These are phyloP conservation scores for Cryptococcus depauperatus DNA, from an alignment of 1,284 basidiomycete species.

Conservation along the genomic window DNA sequence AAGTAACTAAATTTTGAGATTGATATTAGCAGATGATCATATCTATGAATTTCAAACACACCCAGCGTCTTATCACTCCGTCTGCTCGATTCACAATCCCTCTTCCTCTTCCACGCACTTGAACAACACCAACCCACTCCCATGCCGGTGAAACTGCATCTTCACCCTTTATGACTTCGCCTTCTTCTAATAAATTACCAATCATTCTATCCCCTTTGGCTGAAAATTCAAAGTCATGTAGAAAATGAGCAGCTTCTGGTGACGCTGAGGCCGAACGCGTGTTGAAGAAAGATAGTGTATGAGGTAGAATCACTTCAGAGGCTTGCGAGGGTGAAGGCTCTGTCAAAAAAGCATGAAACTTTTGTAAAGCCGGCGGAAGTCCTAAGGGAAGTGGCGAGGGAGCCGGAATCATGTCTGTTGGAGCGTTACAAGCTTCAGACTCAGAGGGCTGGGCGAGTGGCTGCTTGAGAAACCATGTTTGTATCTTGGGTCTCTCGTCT, in stretches of 20 bases:
- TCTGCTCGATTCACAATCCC: slow-evolving; percentile 26
- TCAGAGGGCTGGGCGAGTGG: too few relatives aligned
- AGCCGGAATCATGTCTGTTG: too few relatives aligned
- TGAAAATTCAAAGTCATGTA: not conserved
- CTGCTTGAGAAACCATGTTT: too few relatives aligned
- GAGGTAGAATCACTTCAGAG: slow-evolving; percentile 6
- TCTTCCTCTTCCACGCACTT: slow-evolving; percentile 25
- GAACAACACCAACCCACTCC: slow-evolving; percentile 25
- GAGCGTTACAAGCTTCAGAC: too few relatives aligned
- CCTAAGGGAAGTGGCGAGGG: not conserved
- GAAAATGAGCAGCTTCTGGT: not conserved
- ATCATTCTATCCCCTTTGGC: not conserved
- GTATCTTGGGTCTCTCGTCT: too few relatives aligned
- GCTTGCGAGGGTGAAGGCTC: slow-evolving; percentile 2
- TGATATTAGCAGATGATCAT: too few relatives aligned
- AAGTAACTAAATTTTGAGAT: slow-evolving; percentile 3
- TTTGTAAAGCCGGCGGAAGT: not conserved
- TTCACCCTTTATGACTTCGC: slow-evolving; percentile 5
- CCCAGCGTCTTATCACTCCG: slow-evolving; percentile 27
- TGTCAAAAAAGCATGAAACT: slow-evolving; percentile 7
- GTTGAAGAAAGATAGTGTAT: slow-evolving; percentile 11
- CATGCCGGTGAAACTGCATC: slow-evolving; percentile 13
- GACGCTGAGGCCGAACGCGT: not conserved
- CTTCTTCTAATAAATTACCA: not conserved
- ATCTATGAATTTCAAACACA: slow-evolving; percentile 10